These are phyloP conservation scores for Entomortierella beljakovae DNA, from an alignment of 192 early-diverging fungal species.

Conservation along the genomic window DNA sequence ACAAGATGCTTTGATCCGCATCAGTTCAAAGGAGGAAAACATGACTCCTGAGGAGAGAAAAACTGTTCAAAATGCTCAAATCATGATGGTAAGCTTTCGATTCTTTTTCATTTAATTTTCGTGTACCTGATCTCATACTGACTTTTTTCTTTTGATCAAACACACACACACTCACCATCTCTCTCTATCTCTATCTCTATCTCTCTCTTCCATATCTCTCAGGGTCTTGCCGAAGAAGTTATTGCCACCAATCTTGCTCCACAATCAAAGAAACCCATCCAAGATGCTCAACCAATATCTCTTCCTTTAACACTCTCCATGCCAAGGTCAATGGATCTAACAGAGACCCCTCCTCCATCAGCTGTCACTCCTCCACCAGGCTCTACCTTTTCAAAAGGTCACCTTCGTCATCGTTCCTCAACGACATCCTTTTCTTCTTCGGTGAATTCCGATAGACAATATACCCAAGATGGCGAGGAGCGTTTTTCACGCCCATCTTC, in stretches of 20 bases:
- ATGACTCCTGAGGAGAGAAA: constrained; percentile 49
- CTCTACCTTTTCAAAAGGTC: constrained; percentile 18
- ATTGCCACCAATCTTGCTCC: constrained; percentile 29
- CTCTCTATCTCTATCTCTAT: neutral
- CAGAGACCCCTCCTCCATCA: constrained; percentile 27
- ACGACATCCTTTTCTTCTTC: constrained; percentile 14
- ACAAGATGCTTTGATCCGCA: constrained; percentile 43
- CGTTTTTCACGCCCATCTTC: constrained; percentile 28
- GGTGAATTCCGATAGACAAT: constrained; percentile 31
- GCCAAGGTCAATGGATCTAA: constrained; percentile 3
- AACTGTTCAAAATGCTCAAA: constrained; percentile 42
- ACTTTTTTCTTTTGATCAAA: neutral
- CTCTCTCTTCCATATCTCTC: neutral
- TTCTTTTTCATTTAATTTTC: neutral
- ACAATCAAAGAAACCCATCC: neutral
- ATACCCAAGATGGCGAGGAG: constrained; percentile 40
- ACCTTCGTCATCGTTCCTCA: constrained; percentile 34
- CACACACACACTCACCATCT: neutral
- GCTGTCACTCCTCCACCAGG: constrained; percentile 24
- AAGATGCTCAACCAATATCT: neutral
- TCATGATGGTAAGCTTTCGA: constrained; percentile 33
- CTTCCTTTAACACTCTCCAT: constrained; percentile 12
- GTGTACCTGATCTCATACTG: too few species aligned
- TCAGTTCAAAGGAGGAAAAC: constrained; percentile 46
- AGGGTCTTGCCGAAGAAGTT: constrained; percentile 45